Evolutionary conservation across 2,329 filamentous ascomycete species (phyloP).

Genomic region (Fusarium papillatum): DNA sequence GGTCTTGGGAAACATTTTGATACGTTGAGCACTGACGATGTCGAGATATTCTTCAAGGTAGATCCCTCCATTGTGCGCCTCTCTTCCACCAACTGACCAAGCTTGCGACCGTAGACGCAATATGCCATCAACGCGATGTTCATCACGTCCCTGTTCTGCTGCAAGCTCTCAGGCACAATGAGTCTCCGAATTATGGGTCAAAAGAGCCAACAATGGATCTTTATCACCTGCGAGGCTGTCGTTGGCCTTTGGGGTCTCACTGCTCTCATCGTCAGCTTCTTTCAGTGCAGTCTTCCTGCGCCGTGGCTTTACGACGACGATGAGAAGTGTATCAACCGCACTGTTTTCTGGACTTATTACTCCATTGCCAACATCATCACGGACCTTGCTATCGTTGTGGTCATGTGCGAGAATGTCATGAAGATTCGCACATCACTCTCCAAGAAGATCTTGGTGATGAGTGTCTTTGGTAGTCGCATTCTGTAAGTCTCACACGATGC

Average conservation of each 20-base stretch:
- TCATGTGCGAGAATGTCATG: slow-evolving; percentile 45
- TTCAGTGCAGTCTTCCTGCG: slow-evolving; percentile 42
- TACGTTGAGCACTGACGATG: slow-evolving; percentile 21
- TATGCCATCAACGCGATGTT: slow-evolving; percentile 44
- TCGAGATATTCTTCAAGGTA: slow-evolving; percentile 44
- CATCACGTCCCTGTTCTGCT: slow-evolving; percentile 41
- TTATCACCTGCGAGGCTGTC: slow-evolving; percentile 32
- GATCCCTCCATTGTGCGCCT: neutral
- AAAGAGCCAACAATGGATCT: slow-evolving; percentile 37
- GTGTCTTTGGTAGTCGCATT: slow-evolving; percentile 48
- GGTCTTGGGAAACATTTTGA: slow-evolving; percentile 40
- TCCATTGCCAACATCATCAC: slow-evolving; percentile 47
- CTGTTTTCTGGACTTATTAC: slow-evolving; percentile 44
- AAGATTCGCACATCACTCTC: slow-evolving; percentile 45
- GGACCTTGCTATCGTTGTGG: slow-evolving; percentile 42
- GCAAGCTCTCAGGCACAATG: slow-evolving; percentile 45
- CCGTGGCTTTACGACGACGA: slow-evolving; percentile 45
- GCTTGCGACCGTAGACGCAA: slow-evolving; percentile 32
- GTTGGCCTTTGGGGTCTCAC: slow-evolving; percentile 41
- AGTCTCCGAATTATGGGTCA: slow-evolving; percentile 41
- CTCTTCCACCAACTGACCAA: slow-evolving; percentile 8
- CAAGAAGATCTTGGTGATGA: slow-evolving; percentile 46
- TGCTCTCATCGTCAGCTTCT: slow-evolving; percentile 42
- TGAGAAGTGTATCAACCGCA: slow-evolving; percentile 37
- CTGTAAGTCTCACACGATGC: slow-evolving; percentile 35